Evolutionary conservation across 2,329 filamentous ascomycete genomes (phyloP), one percentile per base, ranked within the genome.

Genomic region (Escovopsis sp.): DNA sequence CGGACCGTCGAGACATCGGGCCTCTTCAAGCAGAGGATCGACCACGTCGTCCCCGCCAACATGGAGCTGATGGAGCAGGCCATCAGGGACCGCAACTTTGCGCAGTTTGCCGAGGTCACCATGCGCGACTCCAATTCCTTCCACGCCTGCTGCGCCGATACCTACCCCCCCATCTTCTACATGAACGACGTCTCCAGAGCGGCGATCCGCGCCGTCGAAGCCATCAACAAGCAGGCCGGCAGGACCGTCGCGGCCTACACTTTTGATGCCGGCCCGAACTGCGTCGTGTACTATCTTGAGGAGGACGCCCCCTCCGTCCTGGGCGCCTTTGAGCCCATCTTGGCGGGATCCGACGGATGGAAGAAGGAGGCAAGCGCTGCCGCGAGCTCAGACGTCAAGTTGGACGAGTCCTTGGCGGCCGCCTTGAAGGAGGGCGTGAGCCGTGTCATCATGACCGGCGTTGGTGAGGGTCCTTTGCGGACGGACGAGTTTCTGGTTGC

Each of bases 61-160:
- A 95, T 96, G 88, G 63, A 67, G 38, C 69, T 75, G 49, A 95
- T 96, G 81, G 83, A 91, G 65, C 73, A 79, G 47, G 87, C 89
- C 4, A 81, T 96, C 47, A 65, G 70, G 51, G 71, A 75, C 48
- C 76, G 75, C 53, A 84, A 98, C 65, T 98, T 98, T 65, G 75
- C 79, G 53, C 69, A 73, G 18, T 98, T 98, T 57, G 91, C 82
- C 23, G 79, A 85, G 59, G 74, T 95, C 48, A 94, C 91, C 12
- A 98, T 95, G 88, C 82, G 80, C 61, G 91, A 98, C 60, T 93
- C 84, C 58, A 98, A 98, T 68, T 85, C 80, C 46, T 98, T 98
- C 77, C 91, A 98, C 63, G 85, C 91, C 33, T 86, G 82, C 44
- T 96, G 91, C 61, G 70, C 93, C 53, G 91, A 98, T 60, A 96